Percentiles rank a stretch among this genome's conserved stretches.
phyloP scores from a whole-genome alignment of 805 yeast species.

The Candida takata region DNA sequence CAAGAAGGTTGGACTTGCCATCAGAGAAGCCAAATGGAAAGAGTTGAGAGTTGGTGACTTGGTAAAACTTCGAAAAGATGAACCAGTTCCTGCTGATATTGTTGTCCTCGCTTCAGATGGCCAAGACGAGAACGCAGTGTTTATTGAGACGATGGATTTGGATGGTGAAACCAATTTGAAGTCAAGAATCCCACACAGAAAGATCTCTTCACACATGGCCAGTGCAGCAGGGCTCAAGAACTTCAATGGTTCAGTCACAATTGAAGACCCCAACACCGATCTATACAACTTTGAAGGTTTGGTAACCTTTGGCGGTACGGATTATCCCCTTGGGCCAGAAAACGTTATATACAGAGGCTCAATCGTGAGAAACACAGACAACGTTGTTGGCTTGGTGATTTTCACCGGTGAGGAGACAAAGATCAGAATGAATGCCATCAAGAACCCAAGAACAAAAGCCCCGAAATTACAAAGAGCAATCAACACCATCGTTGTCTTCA shows the following conservation, averaged over 20 bases:
- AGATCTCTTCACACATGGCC: slow-evolving; percentile 45
- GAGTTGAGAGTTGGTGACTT: slow-evolving; percentile 84
- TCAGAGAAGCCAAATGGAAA: slow-evolving; percentile 51
- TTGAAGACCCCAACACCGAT: slow-evolving; percentile 90
- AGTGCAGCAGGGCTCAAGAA: slow-evolving; percentile 44
- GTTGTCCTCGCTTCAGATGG: slow-evolving; percentile 62
- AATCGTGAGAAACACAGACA: slow-evolving; percentile 74
- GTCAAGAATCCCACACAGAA: slow-evolving; percentile 59
- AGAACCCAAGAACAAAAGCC: slow-evolving; percentile 84
- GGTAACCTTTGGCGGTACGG: slow-evolving; percentile 31
- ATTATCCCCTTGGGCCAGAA: slow-evolving; percentile 64
- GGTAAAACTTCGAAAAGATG: slow-evolving; percentile 64
- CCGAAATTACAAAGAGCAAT: slow-evolving; percentile 84
- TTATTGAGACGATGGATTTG: slow-evolving; percentile 91
- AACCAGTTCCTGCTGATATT: slow-evolving; percentile 93
- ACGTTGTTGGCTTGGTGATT: slow-evolving; percentile 70
- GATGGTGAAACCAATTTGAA: slow-evolving; percentile 97
- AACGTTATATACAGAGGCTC: slow-evolving; percentile 91
- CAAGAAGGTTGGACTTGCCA: slow-evolving; percentile 15
- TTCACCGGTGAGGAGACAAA: slow-evolving; percentile 96
- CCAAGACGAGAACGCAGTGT: slow-evolving; percentile 50
- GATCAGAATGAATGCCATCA: slow-evolving; percentile 89
- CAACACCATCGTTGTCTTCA: slow-evolving; percentile 75
- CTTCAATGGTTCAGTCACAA: slow-evolving; percentile 47
- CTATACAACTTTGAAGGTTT: slow-evolving; percentile 89